Evolutionary conservation across 108 stramenopile genomes (phyloP), one percentile per base, ranked within the genome.

Genomic region (Fistulifera solaris): DNA sequence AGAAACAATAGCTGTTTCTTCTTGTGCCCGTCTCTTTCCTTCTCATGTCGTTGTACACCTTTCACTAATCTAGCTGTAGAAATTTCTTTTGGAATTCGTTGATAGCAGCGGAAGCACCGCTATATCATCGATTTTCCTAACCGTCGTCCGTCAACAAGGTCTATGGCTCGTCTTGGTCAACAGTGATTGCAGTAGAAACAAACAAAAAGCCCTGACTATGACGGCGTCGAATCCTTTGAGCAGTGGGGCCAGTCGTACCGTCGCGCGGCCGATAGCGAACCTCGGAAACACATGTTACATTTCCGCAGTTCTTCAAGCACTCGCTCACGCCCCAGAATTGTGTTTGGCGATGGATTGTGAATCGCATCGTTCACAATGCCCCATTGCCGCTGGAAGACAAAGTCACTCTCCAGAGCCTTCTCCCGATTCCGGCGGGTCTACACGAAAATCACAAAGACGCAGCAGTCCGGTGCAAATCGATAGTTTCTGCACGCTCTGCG

Each of bases 251-350:
- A 21, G 44, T 8, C 54, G 77, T 12, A 68, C 72, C n/a, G 72
- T 85, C 8, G 83, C 83, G 38, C 70, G 78, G 6, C 83, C 85
- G 27, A 70, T 92, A 18, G 66, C 70, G 38, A 92, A 92, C 49
- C 58, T 92, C n/a, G 90, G 90, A 21, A 92, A 92, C 48, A 92
- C 90, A 1, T 92, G 90, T 54, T 93, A 85, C 70, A 85, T 87
- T 78, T 87, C 87, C 58, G 82, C 85, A 16, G 79, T 86, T 14
- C 61, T 93, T 0, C 87, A 93, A 61, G 82, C 85, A 3, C 56
- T 93, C 59, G 91, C 91, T 0, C 91, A 93, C 61, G 80, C 85
- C 0, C 91, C 91, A 11, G 87, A 88, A 57, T 69, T 93, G 4
- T 88, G 87, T 58, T 63, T 84, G 70, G 87, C 87, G 31, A 67